Evolutionary conservation across 176 grass and related monocot species (phyloP).

Genomic region (Zoysia pacifica): DNA sequence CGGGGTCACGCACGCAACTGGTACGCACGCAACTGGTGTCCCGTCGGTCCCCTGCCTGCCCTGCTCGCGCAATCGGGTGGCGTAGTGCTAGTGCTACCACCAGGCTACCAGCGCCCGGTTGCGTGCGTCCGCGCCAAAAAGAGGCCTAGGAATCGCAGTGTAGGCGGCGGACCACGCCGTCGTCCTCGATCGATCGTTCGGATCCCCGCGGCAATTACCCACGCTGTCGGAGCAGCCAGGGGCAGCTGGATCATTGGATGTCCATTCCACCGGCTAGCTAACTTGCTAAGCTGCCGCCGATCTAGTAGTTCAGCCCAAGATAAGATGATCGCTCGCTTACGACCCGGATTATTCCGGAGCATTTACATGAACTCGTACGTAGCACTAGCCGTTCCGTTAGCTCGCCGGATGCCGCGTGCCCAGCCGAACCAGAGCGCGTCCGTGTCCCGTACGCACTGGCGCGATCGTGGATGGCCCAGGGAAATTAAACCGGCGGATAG

Average conservation of each 20-base stretch:
- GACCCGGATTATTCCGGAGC: neutral
- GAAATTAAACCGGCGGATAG: neutral
- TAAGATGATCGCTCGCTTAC: neutral
- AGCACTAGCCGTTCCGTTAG: too few species aligned
- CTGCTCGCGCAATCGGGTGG: neutral
- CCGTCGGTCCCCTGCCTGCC: slow-evolving; percentile 11
- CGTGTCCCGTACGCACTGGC: neutral
- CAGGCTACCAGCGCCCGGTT: neutral
- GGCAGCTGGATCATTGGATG: slow-evolving; percentile 17
- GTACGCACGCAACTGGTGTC: slow-evolving; percentile 42
- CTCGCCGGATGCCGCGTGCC: neutral
- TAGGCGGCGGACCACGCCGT: slow-evolving; percentile 25
- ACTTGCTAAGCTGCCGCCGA: neutral
- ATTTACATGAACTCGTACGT: neutral
- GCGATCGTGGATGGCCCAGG: neutral
- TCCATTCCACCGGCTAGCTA: neutral
- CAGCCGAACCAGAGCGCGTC: neutral
- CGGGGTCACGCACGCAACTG: slow-evolving; percentile 40
- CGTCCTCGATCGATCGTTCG: neutral
- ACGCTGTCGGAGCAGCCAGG: slow-evolving; percentile 12
- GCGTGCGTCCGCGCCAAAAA: neutral
- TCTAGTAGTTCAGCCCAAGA: neutral
- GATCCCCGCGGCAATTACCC: slow-evolving; percentile 15
- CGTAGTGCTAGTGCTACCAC: neutral
- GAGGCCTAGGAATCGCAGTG: neutral